These are phyloP conservation scores for Thermomyces lanuginosus DNA, from an alignment of 2,329 filamentous ascomycete genomes.

Conservation along the genomic window DNA sequence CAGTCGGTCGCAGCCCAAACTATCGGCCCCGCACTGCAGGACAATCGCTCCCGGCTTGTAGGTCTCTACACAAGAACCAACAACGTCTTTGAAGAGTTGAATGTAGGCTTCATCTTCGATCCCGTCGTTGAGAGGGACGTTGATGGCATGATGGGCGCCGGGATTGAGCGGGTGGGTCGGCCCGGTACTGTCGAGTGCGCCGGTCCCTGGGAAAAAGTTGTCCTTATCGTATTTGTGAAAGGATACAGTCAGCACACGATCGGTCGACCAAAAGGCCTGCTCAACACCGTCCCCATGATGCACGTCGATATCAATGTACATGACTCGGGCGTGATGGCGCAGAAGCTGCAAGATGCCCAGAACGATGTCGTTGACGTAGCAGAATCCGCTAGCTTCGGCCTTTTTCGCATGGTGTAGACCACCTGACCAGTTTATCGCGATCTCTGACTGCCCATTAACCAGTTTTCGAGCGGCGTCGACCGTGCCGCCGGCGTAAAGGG, in stretches of 20 bases:
- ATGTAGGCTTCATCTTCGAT: conserved; percentile 84
- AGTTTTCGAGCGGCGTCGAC: conserved; percentile 84
- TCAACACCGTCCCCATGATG: conserved; percentile 86
- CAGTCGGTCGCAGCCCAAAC: conserved; percentile 77
- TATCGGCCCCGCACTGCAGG: conserved; percentile 90
- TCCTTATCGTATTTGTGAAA: conserved; percentile 91
- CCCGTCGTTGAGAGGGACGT: conserved; percentile 77
- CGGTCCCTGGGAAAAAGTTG: conserved; percentile 79
- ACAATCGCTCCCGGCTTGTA: conserved; percentile 88
- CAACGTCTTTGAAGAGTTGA: conserved; percentile 65
- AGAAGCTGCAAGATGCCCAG: conserved; percentile 80
- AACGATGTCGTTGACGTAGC: conserved; percentile 98
- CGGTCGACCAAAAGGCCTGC: conserved; percentile 77
- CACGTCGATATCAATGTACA: conserved; percentile 91
- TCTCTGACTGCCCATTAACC: conserved; percentile 71
- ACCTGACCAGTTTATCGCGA: conserved; percentile 95
- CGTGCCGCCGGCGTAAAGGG: conserved; percentile 78
- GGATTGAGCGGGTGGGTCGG: conserved; percentile 69
- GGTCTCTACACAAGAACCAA: conserved; percentile 59
- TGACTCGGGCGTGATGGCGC: conserved; percentile 62
- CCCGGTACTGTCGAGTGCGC: conserved; percentile 71
- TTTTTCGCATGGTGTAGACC: conserved; percentile 95
- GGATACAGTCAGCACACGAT: conserved; percentile 79
- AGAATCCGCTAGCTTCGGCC: conserved; percentile 84
- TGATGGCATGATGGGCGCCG: conserved; percentile 76